A percentile compares a stretch with the other conserved stretches of the same genome.
Conservation (phyloP, 1,139 yeast species). For the Kodamaea sp. region DNA sequence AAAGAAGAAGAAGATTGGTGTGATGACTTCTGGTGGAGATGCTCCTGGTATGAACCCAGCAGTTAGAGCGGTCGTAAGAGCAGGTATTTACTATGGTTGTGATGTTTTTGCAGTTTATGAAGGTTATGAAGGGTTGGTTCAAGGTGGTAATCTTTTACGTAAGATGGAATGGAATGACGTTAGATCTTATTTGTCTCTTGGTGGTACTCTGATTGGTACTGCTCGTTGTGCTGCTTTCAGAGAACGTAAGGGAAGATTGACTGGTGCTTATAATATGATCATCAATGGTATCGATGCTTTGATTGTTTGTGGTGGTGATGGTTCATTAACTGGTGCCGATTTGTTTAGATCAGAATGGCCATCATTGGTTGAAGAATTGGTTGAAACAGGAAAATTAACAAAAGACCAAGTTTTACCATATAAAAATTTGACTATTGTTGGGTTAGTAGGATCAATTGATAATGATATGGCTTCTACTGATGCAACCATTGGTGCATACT, state of each 20-base stretch:
- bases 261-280: constrained; percentile 66
- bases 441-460: constrained; percentile 78
- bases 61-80: constrained; percentile 74
- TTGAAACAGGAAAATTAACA: constrained; percentile 46
- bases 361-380: constrained; percentile 58
- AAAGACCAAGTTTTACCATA: constrained; percentile 49
- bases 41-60: constrained; percentile 87
- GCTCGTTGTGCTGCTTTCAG: constrained; percentile 70
- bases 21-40: constrained; percentile 87
- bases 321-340: constrained; percentile 82
- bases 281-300: constrained; percentile 73
- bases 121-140: constrained; percentile 74
- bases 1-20: constrained; percentile 57
- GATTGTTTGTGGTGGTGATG: constrained; percentile 84
- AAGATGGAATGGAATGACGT: constrained; percentile 77
- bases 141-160: constrained; percentile 62
- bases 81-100: constrained; percentile 68
- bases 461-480: constrained; percentile 83
- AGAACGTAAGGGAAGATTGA: constrained; percentile 64
- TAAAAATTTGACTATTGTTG: constrained; percentile 65
- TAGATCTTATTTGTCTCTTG: constrained; percentile 67
- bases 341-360: constrained; percentile 80
- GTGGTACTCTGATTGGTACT: constrained; percentile 82
- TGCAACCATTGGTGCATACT: constrained; percentile 77
- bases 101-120: constrained; percentile 72